phyloP scores from a whole-genome alignment of 306 rosid species.

The Vigna nakashimae region DNA sequence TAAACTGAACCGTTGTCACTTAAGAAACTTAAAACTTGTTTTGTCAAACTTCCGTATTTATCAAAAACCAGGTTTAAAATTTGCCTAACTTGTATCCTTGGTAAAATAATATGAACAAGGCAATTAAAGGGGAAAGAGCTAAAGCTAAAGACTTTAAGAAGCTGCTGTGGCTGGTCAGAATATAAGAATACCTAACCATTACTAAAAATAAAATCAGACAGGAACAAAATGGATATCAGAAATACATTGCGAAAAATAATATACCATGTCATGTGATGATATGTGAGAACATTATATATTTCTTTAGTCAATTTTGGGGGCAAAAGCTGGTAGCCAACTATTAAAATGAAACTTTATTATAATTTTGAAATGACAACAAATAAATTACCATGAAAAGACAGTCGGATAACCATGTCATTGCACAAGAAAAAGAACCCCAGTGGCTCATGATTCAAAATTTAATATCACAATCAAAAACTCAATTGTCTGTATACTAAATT shows the following conservation, averaged over 20 bases:
- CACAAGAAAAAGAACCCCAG: conserved; percentile 23
- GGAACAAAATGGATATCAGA: conserved; percentile 6
- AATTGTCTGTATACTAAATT: background rate
- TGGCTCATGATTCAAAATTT: background rate
- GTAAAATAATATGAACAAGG: background rate
- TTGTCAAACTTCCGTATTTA: conserved; percentile 1
- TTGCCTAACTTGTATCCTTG: conserved; percentile 2
- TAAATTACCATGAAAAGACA: background rate
- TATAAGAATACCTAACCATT: conserved; percentile 3
- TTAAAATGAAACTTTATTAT: background rate
- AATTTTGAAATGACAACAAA: conserved; percentile 4
- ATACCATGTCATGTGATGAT: background rate
- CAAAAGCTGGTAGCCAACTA: background rate
- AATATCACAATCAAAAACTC: background rate
- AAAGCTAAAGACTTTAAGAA: conserved; percentile 2
- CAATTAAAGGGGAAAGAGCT: background rate
- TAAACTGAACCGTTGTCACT: conserved; percentile 24
- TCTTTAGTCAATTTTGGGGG: conserved; percentile 12
- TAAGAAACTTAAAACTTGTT: conserved; percentile 18
- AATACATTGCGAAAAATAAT: background rate
- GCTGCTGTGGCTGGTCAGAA: background rate
- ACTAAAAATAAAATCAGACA: background rate
- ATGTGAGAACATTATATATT: background rate
- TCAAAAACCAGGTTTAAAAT: conserved; percentile 13
- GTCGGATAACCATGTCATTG: conserved; percentile 4